A percentile compares a stretch with the other conserved stretches of the same genome.
These are phyloP conservation scores for Hsuehochloa calcarea DNA, from an alignment of 176 grass and related monocot genomes.

Conservation along the genomic window DNA sequence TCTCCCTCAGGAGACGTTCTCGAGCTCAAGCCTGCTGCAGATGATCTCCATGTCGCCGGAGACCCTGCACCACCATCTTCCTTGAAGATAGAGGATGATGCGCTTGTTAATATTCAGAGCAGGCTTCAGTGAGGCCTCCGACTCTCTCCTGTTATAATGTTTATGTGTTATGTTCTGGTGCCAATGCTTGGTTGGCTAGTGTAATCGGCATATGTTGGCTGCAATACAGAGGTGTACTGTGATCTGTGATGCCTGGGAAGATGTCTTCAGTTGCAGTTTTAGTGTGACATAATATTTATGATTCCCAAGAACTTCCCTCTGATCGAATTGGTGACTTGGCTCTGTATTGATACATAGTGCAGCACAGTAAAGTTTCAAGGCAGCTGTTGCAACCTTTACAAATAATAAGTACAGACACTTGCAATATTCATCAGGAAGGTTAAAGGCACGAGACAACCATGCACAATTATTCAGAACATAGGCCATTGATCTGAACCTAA, in stretches of 20 bases:
- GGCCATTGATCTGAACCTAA: background rate
- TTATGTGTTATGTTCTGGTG: background rate
- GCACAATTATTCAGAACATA: conserved; percentile 27
- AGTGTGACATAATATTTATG: conserved; percentile 22
- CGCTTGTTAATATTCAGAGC: conserved; percentile 20
- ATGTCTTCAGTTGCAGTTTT: conserved; percentile 19
- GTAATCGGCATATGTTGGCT: background rate
- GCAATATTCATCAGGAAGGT: conserved; percentile 11
- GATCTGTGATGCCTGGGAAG: conserved; percentile 16
- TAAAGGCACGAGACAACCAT: background rate
- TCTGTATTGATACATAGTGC: background rate
- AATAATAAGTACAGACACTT: conserved; percentile 8
- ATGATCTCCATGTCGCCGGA: conserved; percentile 99
- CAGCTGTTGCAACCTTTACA: conserved; percentile 25
- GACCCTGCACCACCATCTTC: conserved; percentile 48
- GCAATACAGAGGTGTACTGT: background rate
- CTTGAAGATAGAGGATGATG: background rate
- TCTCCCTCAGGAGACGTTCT: conserved; percentile 78
- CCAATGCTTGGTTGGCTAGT: conserved; percentile 11
- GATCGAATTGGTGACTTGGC: background rate
- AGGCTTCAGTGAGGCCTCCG: background rate
- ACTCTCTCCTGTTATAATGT: background rate
- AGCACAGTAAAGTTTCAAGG: conserved; percentile 19
- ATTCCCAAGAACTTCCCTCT: conserved; percentile 20
- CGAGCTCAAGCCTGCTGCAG: conserved; percentile 85